Conservation (phyloP, 805 yeast species). For the Tetrapisispora phaffii region DNA sequence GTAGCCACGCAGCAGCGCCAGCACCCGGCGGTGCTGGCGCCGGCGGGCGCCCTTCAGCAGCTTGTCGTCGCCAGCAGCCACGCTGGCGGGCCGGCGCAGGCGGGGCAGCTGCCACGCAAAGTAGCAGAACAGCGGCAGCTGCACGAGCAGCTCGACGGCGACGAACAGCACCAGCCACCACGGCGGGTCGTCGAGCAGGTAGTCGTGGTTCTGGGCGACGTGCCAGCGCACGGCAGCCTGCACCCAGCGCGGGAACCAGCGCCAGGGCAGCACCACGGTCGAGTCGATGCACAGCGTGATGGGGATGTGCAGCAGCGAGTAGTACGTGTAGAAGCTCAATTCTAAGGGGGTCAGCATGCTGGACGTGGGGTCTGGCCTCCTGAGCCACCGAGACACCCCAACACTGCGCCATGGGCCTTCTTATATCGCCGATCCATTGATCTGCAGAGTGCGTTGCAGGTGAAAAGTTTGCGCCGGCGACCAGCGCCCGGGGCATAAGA, state of each 20-base stretch:
- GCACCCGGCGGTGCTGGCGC: background rate
- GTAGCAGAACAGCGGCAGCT: conserved; percentile 65
- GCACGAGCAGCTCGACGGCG: conserved; percentile 59
- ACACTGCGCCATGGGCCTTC: too few relatives aligned
- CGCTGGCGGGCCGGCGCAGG: conserved; percentile 3
- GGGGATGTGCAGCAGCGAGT: conserved; percentile 59
- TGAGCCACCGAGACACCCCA: too few relatives aligned
- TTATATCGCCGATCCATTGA: too few relatives aligned
- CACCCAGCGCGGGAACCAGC: conserved; percentile 37
- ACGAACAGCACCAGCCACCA: conserved; percentile 70
- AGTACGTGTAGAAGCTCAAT: conserved; percentile 36
- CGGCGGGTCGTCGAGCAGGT: conserved; percentile 49
- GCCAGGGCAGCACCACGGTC: conserved; percentile 52
- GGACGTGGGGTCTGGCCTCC: too few relatives aligned
- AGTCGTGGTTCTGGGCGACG: conserved; percentile 56
- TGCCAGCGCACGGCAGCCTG: conserved; percentile 47
- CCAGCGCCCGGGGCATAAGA: background rate
- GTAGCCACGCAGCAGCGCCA: conserved; percentile 43
- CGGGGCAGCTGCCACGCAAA: conserved; percentile 12
- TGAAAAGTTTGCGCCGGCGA: background rate
- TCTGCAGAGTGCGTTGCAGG: too few relatives aligned
- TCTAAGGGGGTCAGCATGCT: background rate
- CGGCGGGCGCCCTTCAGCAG: conserved; percentile 2
- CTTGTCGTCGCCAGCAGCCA: background rate
- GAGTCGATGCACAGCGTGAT: conserved; percentile 71